phyloP scores from a whole-genome alignment of 1,284 basidiomycete species.

The Tilletia indica region DNA sequence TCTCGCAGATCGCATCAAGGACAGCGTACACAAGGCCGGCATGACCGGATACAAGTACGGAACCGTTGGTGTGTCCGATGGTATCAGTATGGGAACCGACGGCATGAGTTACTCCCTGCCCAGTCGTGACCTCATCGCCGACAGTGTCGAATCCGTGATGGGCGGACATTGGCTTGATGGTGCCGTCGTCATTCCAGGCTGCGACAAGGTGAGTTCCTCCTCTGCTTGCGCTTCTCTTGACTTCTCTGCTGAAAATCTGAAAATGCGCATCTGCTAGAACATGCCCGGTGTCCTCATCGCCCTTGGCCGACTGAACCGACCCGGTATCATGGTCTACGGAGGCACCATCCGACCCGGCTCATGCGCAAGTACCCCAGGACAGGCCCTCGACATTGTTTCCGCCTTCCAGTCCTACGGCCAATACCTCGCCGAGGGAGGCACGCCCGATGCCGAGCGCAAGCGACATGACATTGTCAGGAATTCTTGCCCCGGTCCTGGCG shows the following conservation, averaged over 20 bases:
- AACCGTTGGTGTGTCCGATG: slow-evolving; percentile 54
- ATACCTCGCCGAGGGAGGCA: slow-evolving; percentile 50
- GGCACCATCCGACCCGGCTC: slow-evolving; percentile 54
- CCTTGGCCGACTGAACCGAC: slow-evolving; percentile 52
- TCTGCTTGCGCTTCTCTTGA: too few relatives aligned
- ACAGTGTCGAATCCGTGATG: slow-evolving; percentile 51
- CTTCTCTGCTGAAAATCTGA: too few relatives aligned
- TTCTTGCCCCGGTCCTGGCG: slow-evolving; percentile 52
- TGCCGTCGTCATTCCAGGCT: slow-evolving; percentile 51
- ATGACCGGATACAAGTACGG: slow-evolving; percentile 55
- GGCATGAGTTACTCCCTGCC: slow-evolving; percentile 55
- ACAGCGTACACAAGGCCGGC: slow-evolving; percentile 46
- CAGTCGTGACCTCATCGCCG: slow-evolving; percentile 52
- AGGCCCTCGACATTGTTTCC: slow-evolving; percentile 50
- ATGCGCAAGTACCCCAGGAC: slow-evolving; percentile 38
- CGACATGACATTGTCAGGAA: slow-evolving; percentile 51
- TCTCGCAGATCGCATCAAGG: slow-evolving; percentile 48
- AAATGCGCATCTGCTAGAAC: slow-evolving; percentile 28
- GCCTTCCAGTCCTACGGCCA: slow-evolving; percentile 55
- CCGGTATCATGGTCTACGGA: slow-evolving; percentile 55
- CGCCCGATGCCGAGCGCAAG: slow-evolving; percentile 49
- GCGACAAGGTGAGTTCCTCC: slow-evolving; percentile 42
- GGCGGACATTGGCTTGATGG: slow-evolving; percentile 56
- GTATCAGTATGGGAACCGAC: slow-evolving; percentile 54
- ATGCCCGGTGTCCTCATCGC: slow-evolving; percentile 56